A percentile compares a stretch with the other conserved stretches of the same genome.
Conservation (phyloP, 2,329 filamentous ascomycete species). For the Diaporthe longicolla region DNA sequence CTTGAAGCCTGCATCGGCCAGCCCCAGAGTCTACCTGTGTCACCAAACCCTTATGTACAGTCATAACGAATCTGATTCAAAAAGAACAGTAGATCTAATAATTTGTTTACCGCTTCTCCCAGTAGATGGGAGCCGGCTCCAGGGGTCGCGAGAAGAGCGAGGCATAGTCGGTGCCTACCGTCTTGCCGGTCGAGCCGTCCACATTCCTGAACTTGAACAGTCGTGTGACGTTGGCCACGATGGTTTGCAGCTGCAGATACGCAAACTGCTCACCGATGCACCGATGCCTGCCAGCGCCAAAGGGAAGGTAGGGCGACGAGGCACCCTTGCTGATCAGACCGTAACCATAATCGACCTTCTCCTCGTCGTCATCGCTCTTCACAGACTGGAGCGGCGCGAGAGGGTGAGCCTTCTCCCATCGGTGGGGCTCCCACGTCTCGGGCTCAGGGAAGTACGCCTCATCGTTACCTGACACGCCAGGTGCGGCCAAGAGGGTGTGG, state of each 20-base stretch:
- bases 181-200: conserved; percentile 73
- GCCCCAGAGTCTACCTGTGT: conserved; percentile 1
- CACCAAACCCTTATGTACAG: conserved; percentile 38
- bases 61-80: conserved; percentile 17
- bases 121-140: conserved; percentile 79
- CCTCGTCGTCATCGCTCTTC: conserved; percentile 70
- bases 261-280: conserved; percentile 99
- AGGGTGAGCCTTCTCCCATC: conserved; percentile 81
- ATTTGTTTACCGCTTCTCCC: conserved; percentile 75
- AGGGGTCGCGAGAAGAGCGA: conserved; percentile 82
- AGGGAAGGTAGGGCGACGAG: conserved; percentile 90
- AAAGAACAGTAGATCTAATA: background rate
- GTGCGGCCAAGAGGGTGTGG: conserved; percentile 87
- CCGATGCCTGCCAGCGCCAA: conserved; percentile 91
- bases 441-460: conserved; percentile 86
- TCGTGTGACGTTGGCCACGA: conserved; percentile 82
- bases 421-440: conserved; percentile 87
- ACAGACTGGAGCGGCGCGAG: conserved; percentile 62
- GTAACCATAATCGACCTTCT: conserved; percentile 94
- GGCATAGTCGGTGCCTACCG: conserved; percentile 78
- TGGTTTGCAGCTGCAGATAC: conserved; percentile 91
- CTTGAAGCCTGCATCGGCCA: background rate
- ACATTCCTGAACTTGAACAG: conserved; percentile 84
- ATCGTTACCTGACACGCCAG: conserved; percentile 83
- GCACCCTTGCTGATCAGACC: conserved; percentile 93